Evolutionary conservation across 176 grass and related monocot genomes (phyloP).

Genomic region (Aechmea fasciata): DNA sequence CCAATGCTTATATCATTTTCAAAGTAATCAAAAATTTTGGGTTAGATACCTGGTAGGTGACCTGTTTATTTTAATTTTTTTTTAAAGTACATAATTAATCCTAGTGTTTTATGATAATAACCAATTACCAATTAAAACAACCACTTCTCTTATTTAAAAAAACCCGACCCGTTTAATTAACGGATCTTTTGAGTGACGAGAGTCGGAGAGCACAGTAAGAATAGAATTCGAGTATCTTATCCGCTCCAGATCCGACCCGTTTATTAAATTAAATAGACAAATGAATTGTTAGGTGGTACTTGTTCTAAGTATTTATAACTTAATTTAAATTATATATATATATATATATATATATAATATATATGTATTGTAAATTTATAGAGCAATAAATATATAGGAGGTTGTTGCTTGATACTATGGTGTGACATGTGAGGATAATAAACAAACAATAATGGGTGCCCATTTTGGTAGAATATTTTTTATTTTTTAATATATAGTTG

Average conservation of each 20-base stretch:
- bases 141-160: too few species aligned
- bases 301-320: neutral
- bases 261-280: neutral
- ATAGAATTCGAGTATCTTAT: too few species aligned
- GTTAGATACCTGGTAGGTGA: too few species aligned
- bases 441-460: neutral
- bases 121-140: too few species aligned
- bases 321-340: neutral
- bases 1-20: too few species aligned
- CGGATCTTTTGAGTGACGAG: neutral
- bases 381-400: neutral
- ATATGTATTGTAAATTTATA: neutral
- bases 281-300: neutral
- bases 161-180: neutral
- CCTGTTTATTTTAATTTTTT: too few species aligned
- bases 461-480: too few species aligned
- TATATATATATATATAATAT: neutral
- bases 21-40: too few species aligned
- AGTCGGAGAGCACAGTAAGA: neutral
- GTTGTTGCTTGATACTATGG: neutral
- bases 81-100: too few species aligned
- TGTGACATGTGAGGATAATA: constrained; percentile 2
- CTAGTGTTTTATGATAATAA: neutral
- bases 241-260: too few species aligned
- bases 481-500: too few species aligned